A percentile compares a stretch with the other conserved stretches of the same genome.
Evolutionary conservation across 2,329 filamentous ascomycete genomes (phyloP).

Genomic region (Colletotrichum chlorophyti): DNA sequence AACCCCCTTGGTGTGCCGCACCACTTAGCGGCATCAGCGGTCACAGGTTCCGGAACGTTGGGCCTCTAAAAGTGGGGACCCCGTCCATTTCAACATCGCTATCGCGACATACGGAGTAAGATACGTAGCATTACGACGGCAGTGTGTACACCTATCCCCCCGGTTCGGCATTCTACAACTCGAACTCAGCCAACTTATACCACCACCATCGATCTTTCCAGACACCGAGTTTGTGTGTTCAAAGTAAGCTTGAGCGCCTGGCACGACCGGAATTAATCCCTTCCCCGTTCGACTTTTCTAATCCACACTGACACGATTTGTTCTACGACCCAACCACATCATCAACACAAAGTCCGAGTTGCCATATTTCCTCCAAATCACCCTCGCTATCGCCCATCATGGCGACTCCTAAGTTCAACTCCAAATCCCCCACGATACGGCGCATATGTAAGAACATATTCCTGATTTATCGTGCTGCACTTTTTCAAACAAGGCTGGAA

Average conservation of each 20-base stretch:
- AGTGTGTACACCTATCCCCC: neutral
- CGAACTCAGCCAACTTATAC: neutral
- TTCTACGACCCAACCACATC: too few relatives aligned
- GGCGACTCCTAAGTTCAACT: conserved; percentile 63
- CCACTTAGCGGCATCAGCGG: conserved; percentile 1
- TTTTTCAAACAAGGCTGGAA: neutral
- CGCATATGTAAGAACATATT: conserved; percentile 70
- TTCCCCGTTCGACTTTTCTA: too few relatives aligned
- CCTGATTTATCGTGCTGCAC: conserved; percentile 12
- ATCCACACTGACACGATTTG: too few relatives aligned
- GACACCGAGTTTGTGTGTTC: too few relatives aligned
- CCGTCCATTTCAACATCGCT: neutral
- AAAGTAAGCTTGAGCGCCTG: too few relatives aligned
- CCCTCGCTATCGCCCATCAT: conserved; percentile 36
- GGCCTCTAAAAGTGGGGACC: neutral
- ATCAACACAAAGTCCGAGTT: neutral
- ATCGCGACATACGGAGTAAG: neutral
- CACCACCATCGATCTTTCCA: neutral
- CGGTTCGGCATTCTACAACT: too few relatives aligned
- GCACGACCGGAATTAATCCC: too few relatives aligned
- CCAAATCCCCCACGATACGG: conserved; percentile 83
- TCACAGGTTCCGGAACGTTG: neutral
- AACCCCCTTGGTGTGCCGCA: conserved; percentile 4
- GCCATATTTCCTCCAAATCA: too few relatives aligned
- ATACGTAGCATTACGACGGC: neutral